phyloP scores from a whole-genome alignment of 176 grass and related monocot genomes.

The Melocanna baccifera region DNA sequence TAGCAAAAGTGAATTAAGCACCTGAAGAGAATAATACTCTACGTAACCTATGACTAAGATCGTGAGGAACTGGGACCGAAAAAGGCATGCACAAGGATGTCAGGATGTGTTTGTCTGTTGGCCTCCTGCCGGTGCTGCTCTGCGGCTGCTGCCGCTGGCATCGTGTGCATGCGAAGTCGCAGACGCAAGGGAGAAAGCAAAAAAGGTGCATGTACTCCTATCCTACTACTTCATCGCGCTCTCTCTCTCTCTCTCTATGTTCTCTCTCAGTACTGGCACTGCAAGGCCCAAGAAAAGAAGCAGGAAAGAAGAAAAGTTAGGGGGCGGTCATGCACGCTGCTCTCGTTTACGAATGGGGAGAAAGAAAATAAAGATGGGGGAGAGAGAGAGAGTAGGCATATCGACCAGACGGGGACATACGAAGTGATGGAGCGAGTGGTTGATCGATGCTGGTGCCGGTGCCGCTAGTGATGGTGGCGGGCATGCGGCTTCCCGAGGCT shows the following conservation, averaged over 20 bases:
- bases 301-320: not conserved
- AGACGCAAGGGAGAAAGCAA: not conserved
- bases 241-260: not conserved
- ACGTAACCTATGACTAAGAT: not conserved
- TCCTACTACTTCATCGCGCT: too few species aligned
- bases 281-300: constrained; percentile 3
- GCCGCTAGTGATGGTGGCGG: not conserved
- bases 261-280: not conserved
- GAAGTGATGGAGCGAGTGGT: not conserved
- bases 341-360: constrained; percentile 13
- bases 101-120: constrained; percentile 10
- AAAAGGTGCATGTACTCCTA: not conserved
- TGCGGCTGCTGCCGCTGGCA: not conserved
- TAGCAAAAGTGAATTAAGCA: not conserved
- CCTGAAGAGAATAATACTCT: constrained; percentile 6
- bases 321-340: not conserved
- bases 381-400: not conserved
- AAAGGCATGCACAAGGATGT: not conserved
- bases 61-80: not conserved
- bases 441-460: not conserved
- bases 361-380: not conserved
- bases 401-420: not conserved
- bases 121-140: not conserved
- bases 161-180: not conserved
- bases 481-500: constrained; percentile 38